Percentiles rank a stretch among this genome's conserved stretches.
phyloP scores from a whole-genome alignment of 768 basidiomycete species.

The Mycena galopus region DNA sequence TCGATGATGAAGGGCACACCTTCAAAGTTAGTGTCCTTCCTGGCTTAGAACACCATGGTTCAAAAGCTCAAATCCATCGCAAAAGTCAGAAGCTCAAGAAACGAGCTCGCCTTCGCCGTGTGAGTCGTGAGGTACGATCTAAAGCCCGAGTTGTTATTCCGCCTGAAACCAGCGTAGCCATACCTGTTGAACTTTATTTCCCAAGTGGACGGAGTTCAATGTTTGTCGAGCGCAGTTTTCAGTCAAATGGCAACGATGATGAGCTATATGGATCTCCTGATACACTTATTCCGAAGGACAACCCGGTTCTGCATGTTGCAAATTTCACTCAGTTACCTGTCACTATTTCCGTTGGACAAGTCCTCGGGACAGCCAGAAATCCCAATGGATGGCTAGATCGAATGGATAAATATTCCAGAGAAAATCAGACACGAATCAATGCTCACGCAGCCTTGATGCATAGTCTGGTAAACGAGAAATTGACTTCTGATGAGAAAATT shows the following conservation, averaged over 20 bases:
- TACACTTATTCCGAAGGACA: slow-evolving; percentile 15
- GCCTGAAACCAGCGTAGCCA: slow-evolving; percentile 13
- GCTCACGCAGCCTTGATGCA: not conserved
- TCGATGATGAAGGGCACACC: slow-evolving; percentile 16
- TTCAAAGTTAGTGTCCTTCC: slow-evolving; percentile 22
- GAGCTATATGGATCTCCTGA: slow-evolving; percentile 31
- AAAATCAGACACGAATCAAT: not conserved
- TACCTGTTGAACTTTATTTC: slow-evolving; percentile 14
- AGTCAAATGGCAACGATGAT: not conserved
- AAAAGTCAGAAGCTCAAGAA: slow-evolving; percentile 4
- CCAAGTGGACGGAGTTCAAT: not conserved
- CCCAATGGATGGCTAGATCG: slow-evolving; percentile 31
- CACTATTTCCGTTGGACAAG: slow-evolving; percentile 23
- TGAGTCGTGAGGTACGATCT: slow-evolving; percentile 21
- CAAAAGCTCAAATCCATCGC: not conserved
- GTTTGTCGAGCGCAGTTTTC: slow-evolving; percentile 32
- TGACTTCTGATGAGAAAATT: too few species aligned
- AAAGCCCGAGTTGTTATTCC: slow-evolving; percentile 22
- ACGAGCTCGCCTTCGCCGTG: not conserved
- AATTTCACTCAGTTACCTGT: slow-evolving; percentile 14
- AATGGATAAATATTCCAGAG: not conserved
- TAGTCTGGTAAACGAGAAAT: too few species aligned
- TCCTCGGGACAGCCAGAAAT: slow-evolving; percentile 16
- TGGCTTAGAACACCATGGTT: too few species aligned
- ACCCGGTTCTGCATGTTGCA: not conserved